Evolutionary conservation across 805 yeast species (phyloP), one percentile per base, ranked within the genome.

Genomic region (Saccharomycopsis synnaedendra): DNA sequence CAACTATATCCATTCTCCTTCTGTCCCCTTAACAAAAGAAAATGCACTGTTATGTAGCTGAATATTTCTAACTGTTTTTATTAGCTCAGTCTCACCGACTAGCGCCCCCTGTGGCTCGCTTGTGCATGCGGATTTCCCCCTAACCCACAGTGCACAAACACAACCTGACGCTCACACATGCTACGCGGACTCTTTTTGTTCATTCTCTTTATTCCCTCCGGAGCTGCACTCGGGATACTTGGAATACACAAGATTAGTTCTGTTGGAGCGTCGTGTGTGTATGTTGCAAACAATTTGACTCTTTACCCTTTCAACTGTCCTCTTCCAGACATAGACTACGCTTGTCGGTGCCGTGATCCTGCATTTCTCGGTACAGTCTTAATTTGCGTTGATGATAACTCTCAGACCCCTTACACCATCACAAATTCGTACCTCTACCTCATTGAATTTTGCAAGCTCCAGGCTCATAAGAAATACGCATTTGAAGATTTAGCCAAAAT

Each of bases 241-340:
- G 50, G 50, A 4, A 38, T 47, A 27, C 42, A 32, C 10, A 35
- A 32, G 4, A 44, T 40, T 28, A 43, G 43, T 19, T 34, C 47
- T 28, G 58, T 60, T 41, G 71, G 69, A 9, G 68, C 68, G 3
- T 57, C 70, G 3, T 67, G 71, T 54, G 46, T 65, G 3, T 58
- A 56, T 48, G 56, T 62, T 10, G 64, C 67, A 8, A 62, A 60
- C 45, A 64, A 65, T 44, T 51, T 61, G 27, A 59, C 66, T 3
- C 50, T 55, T 5, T 61, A 57, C 43, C 66, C 67, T 28, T 64
- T 64, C 46, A 58, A 63, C 45, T 66, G 69, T 53, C 36, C 48
- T 33, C 45, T 54, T 27, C 61, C 61, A 1, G 71, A 67, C 49
- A 50, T 66, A 28, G 60, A 63, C 11, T 64, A 61, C 47, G 56